These are phyloP conservation scores for Saussurea involucrata DNA, from an alignment of 129 eudicot species.

Conservation along the genomic window DNA sequence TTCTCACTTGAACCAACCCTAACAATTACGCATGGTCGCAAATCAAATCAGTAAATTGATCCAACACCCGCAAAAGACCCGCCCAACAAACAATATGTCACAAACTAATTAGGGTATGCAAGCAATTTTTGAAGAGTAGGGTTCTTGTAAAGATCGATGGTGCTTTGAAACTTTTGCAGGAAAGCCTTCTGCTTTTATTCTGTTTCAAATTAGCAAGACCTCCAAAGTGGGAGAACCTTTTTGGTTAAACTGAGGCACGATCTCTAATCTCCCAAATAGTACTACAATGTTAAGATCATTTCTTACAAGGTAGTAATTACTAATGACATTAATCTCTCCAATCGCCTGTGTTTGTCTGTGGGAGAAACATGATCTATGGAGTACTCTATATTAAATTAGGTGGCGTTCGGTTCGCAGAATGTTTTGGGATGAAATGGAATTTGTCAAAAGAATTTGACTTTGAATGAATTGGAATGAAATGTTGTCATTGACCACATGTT, in stretches of 20 bases:
- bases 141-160: background rate
- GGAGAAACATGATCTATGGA: background rate
- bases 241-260: background rate
- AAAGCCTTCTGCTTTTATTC: too few species aligned
- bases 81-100: background rate
- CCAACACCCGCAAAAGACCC: conserved; percentile 12
- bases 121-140: background rate
- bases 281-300: background rate
- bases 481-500: too few species aligned
- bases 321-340: background rate
- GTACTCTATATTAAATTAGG: background rate
- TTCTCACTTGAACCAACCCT: too few species aligned
- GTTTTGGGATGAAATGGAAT: too few species aligned
- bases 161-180: background rate
- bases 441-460: too few species aligned
- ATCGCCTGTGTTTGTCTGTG: background rate
- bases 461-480: too few species aligned
- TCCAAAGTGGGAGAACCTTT: background rate
- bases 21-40: background rate
- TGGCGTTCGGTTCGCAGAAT: too few species aligned
- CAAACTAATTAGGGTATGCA: background rate
- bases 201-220: too few species aligned
- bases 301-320: background rate
- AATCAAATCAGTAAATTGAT: background rate
- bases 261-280: background rate